Conservation (phyloP, 371 early-diverging fungal genomes). For the Mucor mucedo region DNA sequence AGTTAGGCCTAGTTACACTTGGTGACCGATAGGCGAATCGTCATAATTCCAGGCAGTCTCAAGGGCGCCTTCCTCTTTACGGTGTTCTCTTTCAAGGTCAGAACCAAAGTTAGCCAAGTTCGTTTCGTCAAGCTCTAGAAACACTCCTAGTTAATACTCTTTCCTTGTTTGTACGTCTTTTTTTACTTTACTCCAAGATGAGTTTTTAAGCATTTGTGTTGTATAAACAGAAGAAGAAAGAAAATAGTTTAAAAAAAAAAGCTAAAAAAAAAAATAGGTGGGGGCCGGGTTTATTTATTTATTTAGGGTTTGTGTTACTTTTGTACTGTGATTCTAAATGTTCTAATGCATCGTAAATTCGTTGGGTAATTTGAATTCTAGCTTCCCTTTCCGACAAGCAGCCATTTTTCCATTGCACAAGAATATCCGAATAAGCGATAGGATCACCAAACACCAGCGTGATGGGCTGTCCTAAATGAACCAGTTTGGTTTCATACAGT, state of each 20-base stretch:
- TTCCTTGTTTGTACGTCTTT: neutral
- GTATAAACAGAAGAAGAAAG: conserved; percentile 1
- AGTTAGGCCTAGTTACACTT: conserved; percentile 33
- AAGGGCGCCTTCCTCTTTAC: conserved; percentile 70
- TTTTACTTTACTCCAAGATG: conserved; percentile 49
- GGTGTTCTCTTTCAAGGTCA: conserved; percentile 72
- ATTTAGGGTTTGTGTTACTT: neutral
- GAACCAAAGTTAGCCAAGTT: conserved; percentile 78
- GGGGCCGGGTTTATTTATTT: neutral
- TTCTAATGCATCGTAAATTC: conserved; percentile 59
- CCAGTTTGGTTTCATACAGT: conserved; percentile 39
- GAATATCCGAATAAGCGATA: conserved; percentile 64
- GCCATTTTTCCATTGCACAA: conserved; percentile 60
- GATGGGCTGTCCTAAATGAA: conserved; percentile 48
- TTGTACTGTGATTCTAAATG: conserved; percentile 37
- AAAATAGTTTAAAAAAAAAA: conserved; percentile 5
- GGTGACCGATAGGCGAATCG: conserved; percentile 54
- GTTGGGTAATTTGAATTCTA: conserved; percentile 61
- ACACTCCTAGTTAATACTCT: neutral
- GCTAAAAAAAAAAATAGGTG: neutral
- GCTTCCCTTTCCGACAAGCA: conserved; percentile 58
- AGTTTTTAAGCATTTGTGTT: conserved; percentile 52
- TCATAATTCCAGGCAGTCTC: conserved; percentile 75
- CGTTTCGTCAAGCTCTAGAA: conserved; percentile 66
- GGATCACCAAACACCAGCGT: conserved; percentile 72